Base-by-base conservation (phyloP, 805 yeast species). In the Ogataea trehalophila region DNA sequence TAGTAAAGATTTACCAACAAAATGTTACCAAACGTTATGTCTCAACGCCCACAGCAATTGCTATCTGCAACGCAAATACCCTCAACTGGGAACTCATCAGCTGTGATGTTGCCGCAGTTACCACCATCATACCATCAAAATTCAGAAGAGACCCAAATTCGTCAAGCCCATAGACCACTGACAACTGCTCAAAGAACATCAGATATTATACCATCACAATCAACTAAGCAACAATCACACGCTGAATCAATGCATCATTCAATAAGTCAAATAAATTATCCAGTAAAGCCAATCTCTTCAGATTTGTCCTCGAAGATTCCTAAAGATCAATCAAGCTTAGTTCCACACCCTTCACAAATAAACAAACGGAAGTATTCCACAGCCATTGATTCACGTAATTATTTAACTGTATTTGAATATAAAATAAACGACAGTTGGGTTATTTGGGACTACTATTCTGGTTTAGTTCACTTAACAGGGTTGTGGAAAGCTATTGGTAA, bases 381-480 rank as follows among this genome's bases (percentile, higher is more conserved):
- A 3, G 73, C 83, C 6, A 83, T 85, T 34, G 89, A 84, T 59
- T 81, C 81, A n/a, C 74, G 94, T 49, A 77, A 78, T 61, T 83
- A 70, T 60, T 65, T 84, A 36, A 79, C 87, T 1, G 94, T 86
- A 6, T 85, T 72, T 59, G 94, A 87, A 65, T 87, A 82, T 67
- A 73, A 70, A 58, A 63, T 87, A 48, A 82, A 83, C 55, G 79
- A 75, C 49, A 85, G 86, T 56, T 79, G 89, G 79, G 78, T 89
- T 46, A 81, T 88, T 52, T 89, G 96, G 96, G 94, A 86, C 63
- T 82, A 84, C 60, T 77, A 76, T 54, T 81, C 94, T 2, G 96
- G 96, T 0, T 83, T 82, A 61, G 96, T 89, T 11, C 95, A 87
- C 58, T 73, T 89, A 43, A 89, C 96, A 0, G 95, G 95, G 0